Base-by-base conservation (phyloP, 2,329 filamentous ascomycete genomes). In the Microdochium trichocladiopsis region DNA sequence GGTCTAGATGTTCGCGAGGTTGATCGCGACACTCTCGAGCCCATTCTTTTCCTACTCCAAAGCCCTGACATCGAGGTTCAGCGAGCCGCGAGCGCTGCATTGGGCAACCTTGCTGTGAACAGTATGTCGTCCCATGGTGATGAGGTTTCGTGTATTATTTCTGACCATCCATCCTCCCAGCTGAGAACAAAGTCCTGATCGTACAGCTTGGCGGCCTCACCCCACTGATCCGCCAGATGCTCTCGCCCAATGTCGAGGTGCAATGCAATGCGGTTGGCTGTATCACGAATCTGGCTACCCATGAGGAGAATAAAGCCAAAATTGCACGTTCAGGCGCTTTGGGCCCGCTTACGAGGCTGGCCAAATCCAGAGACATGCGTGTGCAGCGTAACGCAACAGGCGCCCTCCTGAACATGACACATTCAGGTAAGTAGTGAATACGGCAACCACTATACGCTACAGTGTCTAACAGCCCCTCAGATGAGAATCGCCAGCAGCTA, bases 261-360 rank as follows among this genome's bases (percentile, higher is more conserved):
- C 94, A 99, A 72, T 99, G 94, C 77, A 99, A 99, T 70, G 94
- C 94, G 45, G 94, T 99, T 55, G 94, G 94, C 50, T 99, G 94
- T 75, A 99, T 99, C 69, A 99, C 94, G 47, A 99, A 99, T 67
- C 74, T 99, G 52, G 94, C 94, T 51, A 99, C 94, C 2, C 94
- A 99, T 65, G 94, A 99, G 73, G 94, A 97, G 62, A 99, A 99
- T 75, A 99, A 99, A 75, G 92, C 94, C 53, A 96, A 95, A 74
- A 99, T 99, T 69, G 94, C 94, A 60, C 84, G 90, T 56, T 99
- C 94, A 3, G 94, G 94, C 53, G 94, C 94, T 51, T 78, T 99
- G 52, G 90, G 88, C 8, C 94, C 94, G 9, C 75, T 99, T 60
- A 99, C 94, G 47, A 83, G 89, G 57, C 76, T 99, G 53, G 94